Conservation (phyloP, 805 yeast genomes). For the Sugiyamaella floridensis region DNA sequence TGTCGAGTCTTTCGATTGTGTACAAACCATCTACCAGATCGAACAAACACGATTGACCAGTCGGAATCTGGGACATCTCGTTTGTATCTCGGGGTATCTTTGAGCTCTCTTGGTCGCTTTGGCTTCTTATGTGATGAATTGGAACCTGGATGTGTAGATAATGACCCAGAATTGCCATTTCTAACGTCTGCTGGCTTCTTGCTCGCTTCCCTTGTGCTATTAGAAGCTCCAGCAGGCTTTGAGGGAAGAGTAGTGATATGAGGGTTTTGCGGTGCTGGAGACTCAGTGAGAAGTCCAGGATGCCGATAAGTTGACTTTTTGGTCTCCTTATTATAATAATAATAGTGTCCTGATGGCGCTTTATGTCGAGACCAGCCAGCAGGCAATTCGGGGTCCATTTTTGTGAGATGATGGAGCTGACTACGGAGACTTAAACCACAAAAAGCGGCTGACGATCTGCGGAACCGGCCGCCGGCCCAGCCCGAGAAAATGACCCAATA, state of each 20-base stretch:
- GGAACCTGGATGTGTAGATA: background rate
- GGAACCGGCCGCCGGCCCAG: background rate
- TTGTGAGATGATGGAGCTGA: background rate
- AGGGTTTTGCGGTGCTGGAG: slow-evolving; percentile 3
- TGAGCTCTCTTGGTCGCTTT: background rate
- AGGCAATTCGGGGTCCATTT: slow-evolving; percentile 16
- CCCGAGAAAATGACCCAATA: background rate
- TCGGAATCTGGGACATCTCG: slow-evolving; percentile 14
- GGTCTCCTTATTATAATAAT: slow-evolving; percentile 35
- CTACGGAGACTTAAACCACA: too few relatives aligned
- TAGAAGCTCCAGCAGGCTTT: background rate
- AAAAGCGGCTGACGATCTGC: background rate
- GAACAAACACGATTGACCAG: slow-evolving; percentile 40
- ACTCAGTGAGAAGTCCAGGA: slow-evolving; percentile 23
- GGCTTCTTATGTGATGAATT: background rate
- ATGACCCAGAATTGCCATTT: background rate
- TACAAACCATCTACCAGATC: slow-evolving; percentile 40
- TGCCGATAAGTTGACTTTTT: slow-evolving; percentile 35
- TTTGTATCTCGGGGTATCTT: slow-evolving; percentile 17
- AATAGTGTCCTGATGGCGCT: slow-evolving; percentile 36
- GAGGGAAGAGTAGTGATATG: background rate
- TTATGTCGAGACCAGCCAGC: slow-evolving; percentile 34
- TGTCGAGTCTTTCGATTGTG: slow-evolving; percentile 27
- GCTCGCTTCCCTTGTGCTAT: background rate
- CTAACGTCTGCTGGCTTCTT: background rate